Evolutionary conservation across 495 filamentous ascomycete genomes (phyloP), one percentile per base, ranked within the genome.

Genomic region (Aspergillus incahuasiensis): DNA sequence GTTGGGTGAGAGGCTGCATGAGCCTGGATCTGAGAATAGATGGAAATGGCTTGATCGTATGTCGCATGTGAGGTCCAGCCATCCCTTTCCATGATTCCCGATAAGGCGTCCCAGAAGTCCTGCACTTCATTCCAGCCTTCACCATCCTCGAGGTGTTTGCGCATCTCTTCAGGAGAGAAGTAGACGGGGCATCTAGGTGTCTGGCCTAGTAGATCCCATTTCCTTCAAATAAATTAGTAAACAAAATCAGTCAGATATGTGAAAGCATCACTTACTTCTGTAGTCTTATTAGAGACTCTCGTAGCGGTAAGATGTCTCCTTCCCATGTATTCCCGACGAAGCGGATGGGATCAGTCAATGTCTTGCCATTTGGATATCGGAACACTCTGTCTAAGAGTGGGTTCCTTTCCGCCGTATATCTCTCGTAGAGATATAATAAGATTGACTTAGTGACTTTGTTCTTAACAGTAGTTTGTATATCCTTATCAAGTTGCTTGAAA

Each of bases 91-190:
- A 72, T 66, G 48, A 71, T 46, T 20, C 54, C 48, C 51, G 67
- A 60, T 43, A 71, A 56, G 40, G 56, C 60, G 35, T 71, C 60
- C 34, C 64, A 73, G 42, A 74, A 65, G 18, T 71, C 66, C 47
- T 71, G 67, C 13, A 67, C 61, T 46, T 68, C 64, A 54, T 74
- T 72, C 65, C 68, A 75, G 3, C 68, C 65, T 18, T 72, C 59
- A 20, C 64, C 66, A 48, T 74, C 67, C 20, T 52, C 45, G 9
- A 51, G 35, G 48, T 73, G 64, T 7, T 52, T 63, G 28, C 50
- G 47, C 22, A 70, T 39, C 30, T 74, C 69, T 20, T 68, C 67
- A 19, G 55, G 28, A 16, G 65, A 64, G 56, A 74, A 74, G 38
- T 61, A 52, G 43, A 64, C 60, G 1, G 73, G 69, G 47, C 70